A percentile compares a stretch with the other conserved stretches of the same genome.
phyloP scores from a whole-genome alignment of 495 filamentous ascomycete genomes.

The Podospora pseudocomata region DNA sequence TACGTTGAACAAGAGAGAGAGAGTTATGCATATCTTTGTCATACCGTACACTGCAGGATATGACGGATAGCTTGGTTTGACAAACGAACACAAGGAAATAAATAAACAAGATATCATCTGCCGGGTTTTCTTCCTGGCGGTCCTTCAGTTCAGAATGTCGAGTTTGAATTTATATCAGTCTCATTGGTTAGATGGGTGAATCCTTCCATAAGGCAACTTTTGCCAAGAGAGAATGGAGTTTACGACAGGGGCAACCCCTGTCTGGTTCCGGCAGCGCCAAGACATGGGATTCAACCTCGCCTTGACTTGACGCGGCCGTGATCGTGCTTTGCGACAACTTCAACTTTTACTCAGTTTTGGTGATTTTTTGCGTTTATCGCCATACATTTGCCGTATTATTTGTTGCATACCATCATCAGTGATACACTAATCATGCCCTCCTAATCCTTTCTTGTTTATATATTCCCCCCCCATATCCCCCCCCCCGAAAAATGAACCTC shows the following conservation, averaged over 20 bases:
- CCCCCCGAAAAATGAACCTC: background rate
- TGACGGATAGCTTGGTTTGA: background rate
- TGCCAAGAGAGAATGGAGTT: background rate
- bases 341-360: background rate
- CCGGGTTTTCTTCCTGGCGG: background rate
- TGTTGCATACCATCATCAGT: background rate
- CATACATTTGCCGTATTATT: no score
- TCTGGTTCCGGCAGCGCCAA: background rate
- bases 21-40: background rate
- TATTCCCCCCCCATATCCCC: background rate
- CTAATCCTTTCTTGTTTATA: background rate
- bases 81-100: background rate
- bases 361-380: background rate
- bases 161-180: background rate
- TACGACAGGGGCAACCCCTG: background rate
- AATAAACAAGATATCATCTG: background rate
- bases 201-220: background rate
- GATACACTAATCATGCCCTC: background rate
- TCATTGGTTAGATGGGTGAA: background rate
- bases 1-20: background rate
- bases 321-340: background rate
- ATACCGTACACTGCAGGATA: background rate
- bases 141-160: background rate
- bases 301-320: no score
- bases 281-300: background rate